These are phyloP conservation scores for Pseudogymnoascus sp. DNA, from an alignment of 2,329 filamentous ascomycete species.

Conservation along the genomic window DNA sequence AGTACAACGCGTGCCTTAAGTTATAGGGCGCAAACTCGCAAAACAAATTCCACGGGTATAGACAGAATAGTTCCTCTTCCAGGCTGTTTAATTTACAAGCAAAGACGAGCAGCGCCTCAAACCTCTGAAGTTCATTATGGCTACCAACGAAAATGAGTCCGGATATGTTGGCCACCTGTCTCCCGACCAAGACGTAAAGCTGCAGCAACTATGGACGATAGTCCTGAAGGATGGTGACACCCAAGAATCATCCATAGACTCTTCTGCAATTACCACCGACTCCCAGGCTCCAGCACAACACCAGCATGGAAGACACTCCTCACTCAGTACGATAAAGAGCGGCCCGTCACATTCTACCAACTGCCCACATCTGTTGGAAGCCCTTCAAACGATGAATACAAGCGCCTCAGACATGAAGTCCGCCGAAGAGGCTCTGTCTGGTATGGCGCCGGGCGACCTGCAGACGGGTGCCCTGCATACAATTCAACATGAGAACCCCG, in stretches of 20 bases:
- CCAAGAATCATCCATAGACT: neutral
- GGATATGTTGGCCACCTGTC: neutral
- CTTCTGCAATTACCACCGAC: neutral
- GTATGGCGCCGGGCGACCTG: conserved; percentile 33
- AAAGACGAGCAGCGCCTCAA: neutral
- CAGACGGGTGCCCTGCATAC: conserved; percentile 25
- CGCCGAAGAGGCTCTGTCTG: neutral
- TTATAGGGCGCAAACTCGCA: neutral
- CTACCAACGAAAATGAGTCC: neutral
- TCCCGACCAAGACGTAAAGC: neutral
- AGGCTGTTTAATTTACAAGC: neutral
- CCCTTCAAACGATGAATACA: too few relatives aligned
- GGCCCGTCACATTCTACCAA: neutral
- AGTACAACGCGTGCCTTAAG: neutral
- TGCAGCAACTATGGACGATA: neutral
- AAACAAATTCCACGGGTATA: neutral
- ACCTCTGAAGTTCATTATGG: neutral
- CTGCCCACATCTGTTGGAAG: too few relatives aligned
- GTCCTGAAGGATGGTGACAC: neutral
- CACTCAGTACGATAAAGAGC: neutral
- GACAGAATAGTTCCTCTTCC: neutral
- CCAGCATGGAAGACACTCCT: neutral
- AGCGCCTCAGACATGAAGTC: too few relatives aligned
- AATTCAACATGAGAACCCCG: conserved; percentile 30
- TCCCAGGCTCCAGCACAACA: neutral